A percentile compares a stretch with the other conserved stretches of the same genome.
Evolutionary conservation across 1,284 basidiomycete genomes (phyloP).

Genomic region (Ceratobasidium sp.): DNA sequence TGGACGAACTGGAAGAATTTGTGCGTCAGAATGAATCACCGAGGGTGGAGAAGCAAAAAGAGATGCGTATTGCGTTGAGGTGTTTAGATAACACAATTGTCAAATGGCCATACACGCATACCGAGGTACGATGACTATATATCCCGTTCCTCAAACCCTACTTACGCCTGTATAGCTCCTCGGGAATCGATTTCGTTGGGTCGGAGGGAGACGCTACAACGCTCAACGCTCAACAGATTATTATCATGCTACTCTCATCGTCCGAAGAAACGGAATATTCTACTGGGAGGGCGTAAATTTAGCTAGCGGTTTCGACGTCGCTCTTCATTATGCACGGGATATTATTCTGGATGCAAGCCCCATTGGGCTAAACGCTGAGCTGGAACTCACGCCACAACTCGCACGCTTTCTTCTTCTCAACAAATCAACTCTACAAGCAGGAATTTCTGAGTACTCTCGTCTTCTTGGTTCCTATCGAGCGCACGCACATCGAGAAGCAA

Average conservation of each 20-base stretch:
- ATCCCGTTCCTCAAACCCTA: constrained; percentile 43
- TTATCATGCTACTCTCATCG: constrained; percentile 63
- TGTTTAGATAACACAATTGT: constrained; percentile 74
- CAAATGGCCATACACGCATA: constrained; percentile 71
- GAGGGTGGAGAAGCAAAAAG: constrained; percentile 64
- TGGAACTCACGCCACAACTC: constrained; percentile 69
- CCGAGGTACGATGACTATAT: constrained; percentile 57
- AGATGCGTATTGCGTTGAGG: constrained; percentile 72
- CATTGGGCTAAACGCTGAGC: constrained; percentile 76
- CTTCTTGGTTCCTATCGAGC: constrained; percentile 66
- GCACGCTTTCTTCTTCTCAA: constrained; percentile 76
- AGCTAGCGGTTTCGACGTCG: constrained; percentile 76
- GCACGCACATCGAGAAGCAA: constrained; percentile 63
- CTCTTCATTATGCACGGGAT: constrained; percentile 67
- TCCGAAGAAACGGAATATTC: constrained; percentile 68
- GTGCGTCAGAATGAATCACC: constrained; percentile 70
- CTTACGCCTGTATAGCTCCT: constrained; percentile 57
- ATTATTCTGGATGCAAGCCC: constrained; percentile 64
- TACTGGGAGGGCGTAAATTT: constrained; percentile 68
- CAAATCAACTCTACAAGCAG: constrained; percentile 61
- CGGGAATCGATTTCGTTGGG: constrained; percentile 58
- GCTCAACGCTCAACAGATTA: constrained; percentile 64
- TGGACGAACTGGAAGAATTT: constrained; percentile 68
- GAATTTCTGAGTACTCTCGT: constrained; percentile 61
- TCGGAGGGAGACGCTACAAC: constrained; percentile 60